A percentile compares a stretch with the other conserved stretches of the same genome.
phyloP scores from a whole-genome alignment of 1,284 basidiomycete species.

The Tylopilus orsonianus region DNA sequence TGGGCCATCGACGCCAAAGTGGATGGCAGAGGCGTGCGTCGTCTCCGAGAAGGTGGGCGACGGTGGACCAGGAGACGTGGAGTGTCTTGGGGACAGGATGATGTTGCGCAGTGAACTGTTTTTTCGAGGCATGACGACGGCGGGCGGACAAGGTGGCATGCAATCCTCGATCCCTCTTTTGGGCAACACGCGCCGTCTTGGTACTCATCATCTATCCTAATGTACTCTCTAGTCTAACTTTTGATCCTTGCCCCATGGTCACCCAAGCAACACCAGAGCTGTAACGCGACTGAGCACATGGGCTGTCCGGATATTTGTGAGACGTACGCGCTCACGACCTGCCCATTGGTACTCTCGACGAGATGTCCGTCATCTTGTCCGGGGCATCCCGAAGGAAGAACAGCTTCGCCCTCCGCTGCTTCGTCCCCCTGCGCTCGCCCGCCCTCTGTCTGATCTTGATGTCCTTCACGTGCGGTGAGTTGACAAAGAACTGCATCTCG shows the following conservation, averaged over 20 bases:
- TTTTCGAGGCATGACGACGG: constrained; percentile 50
- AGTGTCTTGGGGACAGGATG: constrained; percentile 50
- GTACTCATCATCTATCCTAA: constrained; percentile 11
- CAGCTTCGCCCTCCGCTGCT: constrained; percentile 72
- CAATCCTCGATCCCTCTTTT: constrained; percentile 14
- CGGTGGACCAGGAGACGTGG: constrained; percentile 58
- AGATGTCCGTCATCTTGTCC: constrained; percentile 78
- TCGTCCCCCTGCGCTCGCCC: constrained; percentile 48
- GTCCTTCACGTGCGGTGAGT: constrained; percentile 82
- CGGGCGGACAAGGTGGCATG: constrained; percentile 16
- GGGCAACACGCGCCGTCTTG: constrained; percentile 15
- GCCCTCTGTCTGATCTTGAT: constrained; percentile 72
- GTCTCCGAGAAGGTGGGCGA: constrained; percentile 83
- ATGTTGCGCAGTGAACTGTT: constrained; percentile 60
- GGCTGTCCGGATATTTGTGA: neutral
- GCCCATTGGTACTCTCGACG: constrained; percentile 52
- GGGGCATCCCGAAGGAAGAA: constrained; percentile 77
- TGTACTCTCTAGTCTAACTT: constrained; percentile 7
- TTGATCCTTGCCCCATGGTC: neutral
- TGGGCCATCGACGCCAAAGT: constrained; percentile 69
- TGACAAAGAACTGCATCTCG: constrained; percentile 86
- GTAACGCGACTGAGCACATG: constrained; percentile 4
- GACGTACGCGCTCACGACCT: constrained; percentile 32
- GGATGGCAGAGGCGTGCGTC: constrained; percentile 72
- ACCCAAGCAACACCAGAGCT: constrained; percentile 5